Evolutionary conservation across 2,329 filamentous ascomycete genomes (phyloP).

Genomic region (Endocalyx cinctus): DNA sequence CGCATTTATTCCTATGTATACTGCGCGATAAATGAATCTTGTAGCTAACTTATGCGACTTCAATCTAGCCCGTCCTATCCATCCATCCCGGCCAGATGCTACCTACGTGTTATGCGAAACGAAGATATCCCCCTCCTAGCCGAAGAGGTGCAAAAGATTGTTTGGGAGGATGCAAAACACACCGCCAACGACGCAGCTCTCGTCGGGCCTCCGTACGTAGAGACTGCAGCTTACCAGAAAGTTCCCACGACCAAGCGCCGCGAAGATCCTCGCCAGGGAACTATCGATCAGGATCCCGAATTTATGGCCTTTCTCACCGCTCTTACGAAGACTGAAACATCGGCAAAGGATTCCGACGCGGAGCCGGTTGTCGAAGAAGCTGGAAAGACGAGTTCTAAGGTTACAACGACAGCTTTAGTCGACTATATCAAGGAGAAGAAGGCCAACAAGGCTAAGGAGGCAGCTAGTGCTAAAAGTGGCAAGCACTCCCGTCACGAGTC

Average conservation of each 20-base stretch:
- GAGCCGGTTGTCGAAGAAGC: conserved; percentile 45
- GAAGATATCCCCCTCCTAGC: conserved; percentile 64
- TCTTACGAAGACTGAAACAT: conserved; percentile 66
- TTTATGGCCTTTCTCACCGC: conserved; percentile 91
- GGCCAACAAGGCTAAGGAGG: conserved; percentile 63
- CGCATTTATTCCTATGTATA: not conserved
- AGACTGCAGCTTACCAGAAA: conserved; percentile 80
- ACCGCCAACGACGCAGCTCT: conserved; percentile 68
- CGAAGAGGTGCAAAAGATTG: conserved; percentile 61
- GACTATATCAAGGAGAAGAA: conserved; percentile 91
- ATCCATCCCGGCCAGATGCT: conserved; percentile 74
- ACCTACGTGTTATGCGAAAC: conserved; percentile 73
- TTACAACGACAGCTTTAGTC: conserved; percentile 81
- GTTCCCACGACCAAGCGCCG: conserved; percentile 70
- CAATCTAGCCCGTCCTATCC: conserved; percentile 70
- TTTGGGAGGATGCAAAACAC: conserved; percentile 79
- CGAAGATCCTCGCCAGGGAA: conserved; percentile 81
- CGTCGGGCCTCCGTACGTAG: conserved; percentile 72
- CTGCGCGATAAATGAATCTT: too few relatives aligned
- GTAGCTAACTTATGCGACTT: not conserved
- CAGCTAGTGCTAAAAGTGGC: conserved; percentile 46
- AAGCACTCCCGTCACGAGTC: conserved; percentile 56
- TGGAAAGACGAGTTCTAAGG: conserved; percentile 50
- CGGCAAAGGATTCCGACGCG: conserved; percentile 43
- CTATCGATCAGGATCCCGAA: conserved; percentile 93